Percentiles rank a stretch among this genome's conserved stretches.
phyloP scores from a whole-genome alignment of 495 filamentous ascomycete genomes.

The Neurospora sp. region DNA sequence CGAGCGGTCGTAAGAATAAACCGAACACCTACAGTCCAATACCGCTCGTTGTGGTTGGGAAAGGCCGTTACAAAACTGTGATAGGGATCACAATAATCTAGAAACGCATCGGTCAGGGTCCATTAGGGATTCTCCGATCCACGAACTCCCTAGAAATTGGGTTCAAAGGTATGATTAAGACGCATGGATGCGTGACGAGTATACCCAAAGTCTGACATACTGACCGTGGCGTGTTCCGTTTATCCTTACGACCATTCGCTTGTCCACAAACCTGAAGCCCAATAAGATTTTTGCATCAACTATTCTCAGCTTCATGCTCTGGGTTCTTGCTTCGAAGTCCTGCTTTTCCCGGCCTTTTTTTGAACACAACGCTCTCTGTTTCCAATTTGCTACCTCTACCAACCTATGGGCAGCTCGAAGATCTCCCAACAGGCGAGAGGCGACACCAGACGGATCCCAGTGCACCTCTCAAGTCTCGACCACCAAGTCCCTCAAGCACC shows the following conservation, averaged over 20 bases:
- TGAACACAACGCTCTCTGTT: not conserved
- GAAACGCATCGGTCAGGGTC: not conserved
- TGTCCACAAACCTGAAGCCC: not conserved
- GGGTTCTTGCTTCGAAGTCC: not conserved
- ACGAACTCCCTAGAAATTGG: rapidly evolving
- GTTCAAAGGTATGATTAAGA: not conserved
- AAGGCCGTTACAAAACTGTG: not conserved
- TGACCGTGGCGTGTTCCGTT: not conserved
- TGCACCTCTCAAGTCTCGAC: not conserved
- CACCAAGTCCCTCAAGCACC: not conserved
- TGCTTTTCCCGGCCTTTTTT: not conserved
- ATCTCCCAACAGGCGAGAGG: not conserved
- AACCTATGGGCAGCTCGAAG: not conserved
- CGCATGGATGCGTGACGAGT: not conserved
- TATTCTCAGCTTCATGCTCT: not conserved
- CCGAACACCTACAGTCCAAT: not conserved
- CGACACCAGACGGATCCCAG: not conserved
- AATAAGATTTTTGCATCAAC: not conserved
- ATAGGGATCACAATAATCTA: not conserved
- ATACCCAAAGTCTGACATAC: not conserved
- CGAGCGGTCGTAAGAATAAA: not conserved
- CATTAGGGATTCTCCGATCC: not conserved
- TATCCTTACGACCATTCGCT: not conserved
- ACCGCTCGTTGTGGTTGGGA: not conserved
- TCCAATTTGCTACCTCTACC: not conserved